phyloP scores from a whole-genome alignment of 257 asterid species.

The Thymus quinquecostatus region DNA sequence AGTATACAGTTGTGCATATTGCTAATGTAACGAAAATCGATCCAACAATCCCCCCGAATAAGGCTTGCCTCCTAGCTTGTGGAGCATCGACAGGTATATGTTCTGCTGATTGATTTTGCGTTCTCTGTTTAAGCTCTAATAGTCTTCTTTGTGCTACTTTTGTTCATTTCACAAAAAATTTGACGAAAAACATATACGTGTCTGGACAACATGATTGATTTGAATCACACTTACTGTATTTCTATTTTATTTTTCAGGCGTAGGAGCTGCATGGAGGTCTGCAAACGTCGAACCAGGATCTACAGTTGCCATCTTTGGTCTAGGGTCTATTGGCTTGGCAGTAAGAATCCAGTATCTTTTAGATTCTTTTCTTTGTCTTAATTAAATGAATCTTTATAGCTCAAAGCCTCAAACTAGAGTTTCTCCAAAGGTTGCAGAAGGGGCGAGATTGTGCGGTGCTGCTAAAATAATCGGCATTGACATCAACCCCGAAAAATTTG shows the following conservation, averaged over 20 bases:
- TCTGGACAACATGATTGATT: too few relatives aligned
- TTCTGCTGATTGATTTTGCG: too few relatives aligned
- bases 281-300: conserved; percentile 89
- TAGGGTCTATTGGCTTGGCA: conserved; percentile 90
- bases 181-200: neutral
- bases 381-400: neutral
- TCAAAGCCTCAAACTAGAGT: neutral
- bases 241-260: conserved; percentile 50
- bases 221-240: neutral
- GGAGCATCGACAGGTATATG: conserved; percentile 80
- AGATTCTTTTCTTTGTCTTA: neutral
- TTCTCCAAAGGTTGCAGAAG: conserved; percentile 73
- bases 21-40: conserved; percentile 62
- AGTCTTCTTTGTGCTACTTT: neutral
- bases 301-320: conserved; percentile 82
- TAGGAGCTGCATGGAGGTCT: conserved; percentile 86
- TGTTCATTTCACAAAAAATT: too few relatives aligned
- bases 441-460: conserved; percentile 80
- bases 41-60: conserved; percentile 64
- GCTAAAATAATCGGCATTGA: conserved; percentile 72
- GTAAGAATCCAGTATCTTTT: conserved; percentile 35
- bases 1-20: conserved; percentile 75
- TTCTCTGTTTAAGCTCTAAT: too few relatives aligned
- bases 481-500: conserved; percentile 64
- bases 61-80: conserved; percentile 88